phyloP scores from a whole-genome alignment of 176 grass and related monocot genomes.

The Eleusine coracana region DNA sequence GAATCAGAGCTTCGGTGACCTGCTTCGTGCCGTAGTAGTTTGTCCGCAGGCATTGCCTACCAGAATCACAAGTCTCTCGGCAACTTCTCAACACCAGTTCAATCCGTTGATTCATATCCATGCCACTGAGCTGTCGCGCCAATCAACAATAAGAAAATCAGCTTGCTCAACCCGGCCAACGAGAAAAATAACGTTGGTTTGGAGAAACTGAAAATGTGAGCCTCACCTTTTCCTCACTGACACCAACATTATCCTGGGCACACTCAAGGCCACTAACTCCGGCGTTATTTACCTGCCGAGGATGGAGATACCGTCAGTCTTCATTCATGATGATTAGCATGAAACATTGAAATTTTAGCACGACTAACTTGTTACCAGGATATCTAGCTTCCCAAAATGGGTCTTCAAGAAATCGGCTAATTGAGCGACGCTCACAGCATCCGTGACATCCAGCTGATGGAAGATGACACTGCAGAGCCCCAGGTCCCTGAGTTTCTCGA shows the following conservation, averaged over 20 bases:
- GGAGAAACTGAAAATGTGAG: background rate
- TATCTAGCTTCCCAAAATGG: slow-evolving; percentile 50
- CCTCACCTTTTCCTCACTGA: background rate
- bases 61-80: slow-evolving; percentile 32
- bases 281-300: background rate
- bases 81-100: background rate
- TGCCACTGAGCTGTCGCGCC: background rate
- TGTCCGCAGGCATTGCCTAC: slow-evolving; percentile 40
- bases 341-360: background rate
- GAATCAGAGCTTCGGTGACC: slow-evolving; percentile 41
- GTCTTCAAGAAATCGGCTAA: slow-evolving; percentile 34
- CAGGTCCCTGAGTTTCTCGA: slow-evolving; percentile 12
- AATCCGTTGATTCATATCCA: background rate
- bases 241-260: background rate
- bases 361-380: background rate
- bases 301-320: background rate
- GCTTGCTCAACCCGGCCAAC: background rate
- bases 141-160: too few species aligned
- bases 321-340: too few species aligned
- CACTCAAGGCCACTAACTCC: slow-evolving; percentile 8
- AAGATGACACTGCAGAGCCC: slow-evolving; percentile 34
- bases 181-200: background rate
- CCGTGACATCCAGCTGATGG: slow-evolving; percentile 46
- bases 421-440: slow-evolving; percentile 22
- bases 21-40: slow-evolving; percentile 56